A percentile compares a stretch with the other conserved stretches of the same genome.
These are phyloP conservation scores for Phytophthora cryptogea DNA, from an alignment of 352 stramenopile species.

Conservation along the genomic window DNA sequence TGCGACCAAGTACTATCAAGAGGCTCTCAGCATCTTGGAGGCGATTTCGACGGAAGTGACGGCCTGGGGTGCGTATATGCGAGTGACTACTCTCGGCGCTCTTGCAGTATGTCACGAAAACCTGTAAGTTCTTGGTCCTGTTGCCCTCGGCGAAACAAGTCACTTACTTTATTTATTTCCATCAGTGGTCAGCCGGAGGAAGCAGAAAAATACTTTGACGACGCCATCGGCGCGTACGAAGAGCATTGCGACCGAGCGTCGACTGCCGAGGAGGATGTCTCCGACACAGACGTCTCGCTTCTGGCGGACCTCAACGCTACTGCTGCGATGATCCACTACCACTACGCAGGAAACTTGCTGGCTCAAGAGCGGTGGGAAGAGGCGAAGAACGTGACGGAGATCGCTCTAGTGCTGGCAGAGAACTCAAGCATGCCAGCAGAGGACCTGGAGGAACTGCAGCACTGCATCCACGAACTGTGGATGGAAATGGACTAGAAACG, in stretches of 20 bases:
- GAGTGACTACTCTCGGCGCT: conserved; percentile 29
- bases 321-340: conserved; percentile 35
- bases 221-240: conserved; percentile 32
- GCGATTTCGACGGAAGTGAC: conserved; percentile 19
- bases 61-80: conserved; percentile 26
- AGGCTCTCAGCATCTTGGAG: conserved; percentile 24
- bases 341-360: conserved; percentile 33
- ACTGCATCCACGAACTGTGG: conserved; percentile 34
- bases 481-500: conserved; percentile 27
- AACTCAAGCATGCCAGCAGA: conserved; percentile 31
- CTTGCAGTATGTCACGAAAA: conserved; percentile 35
- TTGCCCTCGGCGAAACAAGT: background rate
- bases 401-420: conserved; percentile 26
- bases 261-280: conserved; percentile 6
- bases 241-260: conserved; percentile 29
- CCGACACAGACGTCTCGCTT: conserved; percentile 17
- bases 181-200: conserved; percentile 20
- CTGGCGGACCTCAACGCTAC: conserved; percentile 31
- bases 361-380: conserved; percentile 31
- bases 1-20: conserved; percentile 30
- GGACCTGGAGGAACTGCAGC: conserved; percentile 29
- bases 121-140: conserved; percentile 12
- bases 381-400: conserved; percentile 30
- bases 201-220: conserved; percentile 30
- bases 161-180: background rate